Evolutionary conservation across 805 yeast genomes (phyloP), one percentile per base, ranked within the genome.

Genomic region (Candida corydali): DNA sequence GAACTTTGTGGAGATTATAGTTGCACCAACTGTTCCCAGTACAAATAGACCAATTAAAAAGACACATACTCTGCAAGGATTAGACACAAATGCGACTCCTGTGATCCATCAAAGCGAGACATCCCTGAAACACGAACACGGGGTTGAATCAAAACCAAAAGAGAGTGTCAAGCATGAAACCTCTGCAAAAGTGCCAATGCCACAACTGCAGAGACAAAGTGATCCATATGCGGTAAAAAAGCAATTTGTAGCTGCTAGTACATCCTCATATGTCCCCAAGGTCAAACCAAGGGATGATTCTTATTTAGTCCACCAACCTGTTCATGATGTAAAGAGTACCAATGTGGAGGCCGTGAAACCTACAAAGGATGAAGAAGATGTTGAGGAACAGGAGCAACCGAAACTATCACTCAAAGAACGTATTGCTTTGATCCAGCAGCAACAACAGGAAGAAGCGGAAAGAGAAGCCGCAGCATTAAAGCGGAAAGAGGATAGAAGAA

Each of bases 371-470:
- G 52, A 55, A 12, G 44, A 50, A 5, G 45, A 47, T 8, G 49
- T 54, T 7, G 52, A 52, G 7, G 57, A 52, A 15, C 76, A 69
- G 19, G 82, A 72, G 22, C 76, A 72, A 23, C 96, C 96, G 7
- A 80, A 84, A 47, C 61, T 88, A 65, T 82, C 94, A 39, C 66
- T 91, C 49, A 83, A 83, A 54, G 97, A 93, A 49, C 74, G 98
- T 46, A 87, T 91, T 54, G 86, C 87, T 4, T 51, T 86, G 51
- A 67, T 91, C 34, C 95, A 89, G 55, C 76, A 86, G 51, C 79
- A 80, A 40, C 96, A 86, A 53, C 76, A 75, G 41, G 84, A 83
- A 51, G 94, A 86, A 49, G 85, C 82, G 15, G 91, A 82, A 42
- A 66, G 78, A 39, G 89, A 78, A 45, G 82, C 78, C 3, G 75